A percentile compares a stretch with the other conserved stretches of the same genome.
Conservation (phyloP, 2,329 filamentous ascomycete genomes). For the Aspergillus awamori region DNA sequence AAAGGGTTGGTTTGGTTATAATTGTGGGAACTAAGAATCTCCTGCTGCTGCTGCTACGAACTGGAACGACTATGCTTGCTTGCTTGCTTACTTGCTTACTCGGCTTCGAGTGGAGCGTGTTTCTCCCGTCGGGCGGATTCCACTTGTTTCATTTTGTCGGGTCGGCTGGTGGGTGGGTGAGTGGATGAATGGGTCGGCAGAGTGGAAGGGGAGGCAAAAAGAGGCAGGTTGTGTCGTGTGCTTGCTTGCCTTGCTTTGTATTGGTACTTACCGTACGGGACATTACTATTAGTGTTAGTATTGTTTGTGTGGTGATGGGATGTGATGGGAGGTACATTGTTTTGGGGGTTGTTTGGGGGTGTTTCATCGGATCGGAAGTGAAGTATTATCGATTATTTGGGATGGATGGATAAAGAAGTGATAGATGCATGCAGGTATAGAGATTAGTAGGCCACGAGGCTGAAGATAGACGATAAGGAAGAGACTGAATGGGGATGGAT, state of each 20-base stretch:
- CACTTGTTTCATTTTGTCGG: not conserved
- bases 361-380: conserved; percentile 4
- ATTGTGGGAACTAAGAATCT: too few relatives aligned
- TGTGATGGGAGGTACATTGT: not conserved
- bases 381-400: not conserved
- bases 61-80: not conserved
- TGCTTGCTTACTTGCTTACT: not conserved
- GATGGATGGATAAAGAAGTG: not conserved
- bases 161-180: not conserved
- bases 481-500: not conserved
- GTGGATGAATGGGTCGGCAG: not conserved
- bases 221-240: not conserved
- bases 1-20: too few relatives aligned
- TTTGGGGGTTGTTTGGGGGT: not conserved
- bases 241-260: not conserved
- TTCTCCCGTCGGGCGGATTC: not conserved
- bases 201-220: not conserved
- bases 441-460: not conserved
- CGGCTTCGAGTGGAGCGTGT: not conserved
- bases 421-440: not conserved
- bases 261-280: not conserved
- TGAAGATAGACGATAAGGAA: conserved; percentile 4
- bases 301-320: not conserved
- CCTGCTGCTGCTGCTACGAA: not conserved
- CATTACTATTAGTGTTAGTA: too few relatives aligned